phyloP scores from a whole-genome alignment of 768 basidiomycete species.

The Tricholoma bakamatsutake region DNA sequence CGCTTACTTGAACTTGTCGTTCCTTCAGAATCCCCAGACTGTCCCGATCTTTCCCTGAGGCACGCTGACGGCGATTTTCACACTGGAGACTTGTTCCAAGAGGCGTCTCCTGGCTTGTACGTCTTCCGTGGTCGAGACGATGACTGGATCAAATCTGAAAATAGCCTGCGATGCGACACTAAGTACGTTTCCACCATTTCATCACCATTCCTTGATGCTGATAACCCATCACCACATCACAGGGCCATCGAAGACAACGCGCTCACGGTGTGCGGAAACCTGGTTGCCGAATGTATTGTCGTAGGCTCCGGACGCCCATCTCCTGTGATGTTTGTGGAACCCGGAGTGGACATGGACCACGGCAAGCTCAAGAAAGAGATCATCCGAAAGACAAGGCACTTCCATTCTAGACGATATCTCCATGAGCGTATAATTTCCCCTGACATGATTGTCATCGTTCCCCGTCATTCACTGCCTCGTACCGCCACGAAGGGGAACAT shows the following conservation, averaged over 20 bases:
- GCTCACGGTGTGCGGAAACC: slow-evolving; percentile 53
- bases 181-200: slow-evolving; percentile 33
- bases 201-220: neutral
- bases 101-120: slow-evolving; percentile 43
- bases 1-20: slow-evolving; percentile 56
- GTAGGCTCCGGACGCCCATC: slow-evolving; percentile 74
- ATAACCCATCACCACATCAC: slow-evolving; percentile 5
- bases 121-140: slow-evolving; percentile 57
- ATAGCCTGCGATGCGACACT: slow-evolving; percentile 62
- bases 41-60: slow-evolving; percentile 48
- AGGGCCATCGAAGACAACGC: slow-evolving; percentile 77
- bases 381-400: slow-evolving; percentile 64
- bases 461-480: slow-evolving; percentile 60
- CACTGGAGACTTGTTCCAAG: slow-evolving; percentile 64
- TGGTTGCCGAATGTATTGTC: slow-evolving; percentile 71
- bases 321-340: slow-evolving; percentile 72
- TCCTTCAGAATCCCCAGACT: slow-evolving; percentile 49
- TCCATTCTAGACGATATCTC: slow-evolving; percentile 69
- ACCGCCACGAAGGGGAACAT: slow-evolving; percentile 83
- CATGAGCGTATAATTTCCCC: slow-evolving; percentile 69
- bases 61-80: slow-evolving; percentile 56
- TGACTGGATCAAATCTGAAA: slow-evolving; percentile 72
- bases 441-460: slow-evolving; percentile 64
- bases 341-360: slow-evolving; percentile 44
- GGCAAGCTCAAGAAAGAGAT: slow-evolving; percentile 64